Base-by-base conservation (phyloP, 2,329 filamentous ascomycete species). In the Aspergillus sp. region DNA sequence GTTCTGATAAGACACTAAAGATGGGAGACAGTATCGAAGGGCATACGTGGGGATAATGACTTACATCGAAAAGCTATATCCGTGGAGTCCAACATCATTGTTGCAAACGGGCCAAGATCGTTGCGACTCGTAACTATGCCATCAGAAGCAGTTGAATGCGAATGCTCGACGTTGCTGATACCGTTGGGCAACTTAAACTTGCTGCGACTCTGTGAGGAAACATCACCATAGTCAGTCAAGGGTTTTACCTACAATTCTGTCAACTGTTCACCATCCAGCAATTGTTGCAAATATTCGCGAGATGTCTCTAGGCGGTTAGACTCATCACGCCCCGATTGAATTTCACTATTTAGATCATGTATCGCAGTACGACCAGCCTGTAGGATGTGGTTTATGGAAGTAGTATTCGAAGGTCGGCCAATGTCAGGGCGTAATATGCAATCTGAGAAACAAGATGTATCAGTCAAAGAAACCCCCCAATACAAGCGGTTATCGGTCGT, bases 321-420 rank as follows among this genome's bases (percentile, higher is more conserved):
- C 37, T 67, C 62, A 37, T 62, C 60, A 28, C 76, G 75, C 35
- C 78, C 75, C 38, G 79, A 77, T 33, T 73, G 68, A 46, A 84
- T 82, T 61, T 91, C 87, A 51, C 75, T 73, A 59, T 93, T 90
- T 38, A 96, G 70, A 37, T 77, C 77, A 52, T 85, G 81, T 54
- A 90, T 64, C 33, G 75, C 71, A 53, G 71, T 72, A 48, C 74
- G 70, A 31, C 73, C 74, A 35, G 68, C 64, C 45, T 71, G 66
- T 44, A 75, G 74, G 54, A 82, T 77, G 49, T 70, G 65, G 40
- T 67, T 65, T 42, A 66, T 66, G 8, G 65, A 65, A 32, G 61
- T 63, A 6, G 64, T 61, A 47, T 58, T 66, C n/a, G 66, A 66
- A 44, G 65, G 62, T 35, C 65, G 64, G 37, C 66, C 66, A 37